These are phyloP conservation scores for Penicillium sp. DNA, from an alignment of 2,329 filamentous ascomycete genomes.

Conservation along the genomic window DNA sequence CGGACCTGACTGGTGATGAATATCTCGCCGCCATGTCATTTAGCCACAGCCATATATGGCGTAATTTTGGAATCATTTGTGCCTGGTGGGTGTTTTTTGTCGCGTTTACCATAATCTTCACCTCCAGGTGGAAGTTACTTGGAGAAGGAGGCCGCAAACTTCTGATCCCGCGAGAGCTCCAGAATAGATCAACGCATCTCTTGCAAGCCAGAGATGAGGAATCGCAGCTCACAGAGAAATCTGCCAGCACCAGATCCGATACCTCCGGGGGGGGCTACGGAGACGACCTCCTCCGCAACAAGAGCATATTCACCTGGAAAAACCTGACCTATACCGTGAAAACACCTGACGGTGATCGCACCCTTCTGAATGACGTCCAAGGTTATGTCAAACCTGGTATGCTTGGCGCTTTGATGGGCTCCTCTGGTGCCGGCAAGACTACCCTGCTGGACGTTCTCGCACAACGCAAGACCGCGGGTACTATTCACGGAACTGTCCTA, in stretches of 20 bases:
- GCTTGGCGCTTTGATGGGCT: slow-evolving; percentile 16
- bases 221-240: neutral
- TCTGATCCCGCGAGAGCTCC: slow-evolving; percentile 59
- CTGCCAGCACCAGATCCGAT: neutral
- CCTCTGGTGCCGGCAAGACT: slow-evolving; percentile 15
- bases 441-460: slow-evolving; percentile 14
- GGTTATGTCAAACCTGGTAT: slow-evolving; percentile 15
- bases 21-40: slow-evolving; percentile 63
- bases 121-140: too few relatives aligned
- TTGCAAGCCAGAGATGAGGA: neutral
- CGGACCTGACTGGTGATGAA: slow-evolving; percentile 59
- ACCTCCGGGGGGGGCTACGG: neutral
- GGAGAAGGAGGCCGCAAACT: slow-evolving; percentile 60
- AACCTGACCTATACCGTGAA: slow-evolving; percentile 13
- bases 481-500: slow-evolving; percentile 9
- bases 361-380: slow-evolving; percentile 11
- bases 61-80: slow-evolving; percentile 66
- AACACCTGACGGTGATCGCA: slow-evolving; percentile 11
- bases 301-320: slow-evolving; percentile 15
- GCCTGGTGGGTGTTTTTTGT: slow-evolving; percentile 67
- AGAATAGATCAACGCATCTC: neutral
- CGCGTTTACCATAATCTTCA: too few relatives aligned
- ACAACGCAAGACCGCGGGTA: slow-evolving; percentile 14
- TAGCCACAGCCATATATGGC: slow-evolving; percentile 58
- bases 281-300: slow-evolving; percentile 7